Evolutionary conservation across 176 grass and related monocot species (phyloP), one percentile per base, ranked within the genome.

Genomic region (Poa pratensis): DNA sequence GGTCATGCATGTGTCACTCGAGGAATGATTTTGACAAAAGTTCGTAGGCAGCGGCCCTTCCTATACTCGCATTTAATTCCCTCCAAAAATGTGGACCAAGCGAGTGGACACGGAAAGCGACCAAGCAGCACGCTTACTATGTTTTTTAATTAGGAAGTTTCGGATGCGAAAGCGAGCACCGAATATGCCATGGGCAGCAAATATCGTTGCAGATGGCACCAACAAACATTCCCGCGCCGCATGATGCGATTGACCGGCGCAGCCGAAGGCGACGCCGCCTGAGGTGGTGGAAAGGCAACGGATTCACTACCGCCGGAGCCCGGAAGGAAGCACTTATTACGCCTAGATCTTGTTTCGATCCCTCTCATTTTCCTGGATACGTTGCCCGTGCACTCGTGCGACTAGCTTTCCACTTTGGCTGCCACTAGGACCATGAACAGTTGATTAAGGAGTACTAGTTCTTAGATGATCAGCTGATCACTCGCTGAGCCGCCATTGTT

Each of bases 211-310:
- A 17, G 12, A 3, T n/a, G 6, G 51, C 78, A 62, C 71, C 40
- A 40, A 40, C 60, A 70, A 40, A 40, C 60, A 70, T 76, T 76
- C 77, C 62, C 51, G 78, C 32, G 72, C 14, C 3, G 70, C 70
- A 52, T 18, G 72, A 52, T 19, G 46, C 46, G 83, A 35, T 76
- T 69, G 80, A 62, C 82, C 79, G 5, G 42, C 66, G 12, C 78
- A 0, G 67, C 80, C 84, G 55, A 90, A 73, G 70, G 58, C 50
- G 46, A 86, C 55, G 43, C 57, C 72, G 28, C 28, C n/a, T 34
- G 15, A 3, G 13, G 3, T 9, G 34, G 79, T 58, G 73, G 65
- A 46, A 48, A 22, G 32, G 20, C 80, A 39, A 57, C 58, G 7
- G 26, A 80, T 35, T 27, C 52, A 26, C 55, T 76, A 54, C 69